phyloP scores from a whole-genome alignment of 495 filamentous ascomycete species.

The Penicillium tannophilum region DNA sequence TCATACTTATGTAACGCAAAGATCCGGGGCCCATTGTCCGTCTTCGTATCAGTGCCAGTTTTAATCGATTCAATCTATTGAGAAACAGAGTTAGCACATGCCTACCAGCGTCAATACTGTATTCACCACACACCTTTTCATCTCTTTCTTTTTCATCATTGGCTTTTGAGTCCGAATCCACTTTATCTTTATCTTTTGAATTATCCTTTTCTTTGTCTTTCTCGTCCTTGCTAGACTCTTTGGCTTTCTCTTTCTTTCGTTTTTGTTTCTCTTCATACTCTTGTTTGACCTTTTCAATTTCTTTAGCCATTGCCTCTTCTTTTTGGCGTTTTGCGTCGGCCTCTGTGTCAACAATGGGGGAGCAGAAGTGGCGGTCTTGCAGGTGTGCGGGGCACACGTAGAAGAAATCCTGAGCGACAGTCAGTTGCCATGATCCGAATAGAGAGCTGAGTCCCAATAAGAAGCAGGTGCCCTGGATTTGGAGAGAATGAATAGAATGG shows the following conservation, averaged over 20 bases:
- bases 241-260: constrained; percentile 37
- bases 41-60: constrained; percentile 33
- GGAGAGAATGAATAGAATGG: no score
- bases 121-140: constrained; percentile 44
- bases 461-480: not conserved
- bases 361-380: constrained; percentile 80
- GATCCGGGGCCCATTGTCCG: constrained; percentile 64
- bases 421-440: constrained; percentile 1
- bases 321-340: constrained; percentile 67
- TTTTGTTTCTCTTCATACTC: constrained; percentile 48
- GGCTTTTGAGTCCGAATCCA: constrained; percentile 15
- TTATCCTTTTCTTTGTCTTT: constrained; percentile 51
- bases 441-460: not conserved
- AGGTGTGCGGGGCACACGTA: constrained; percentile 85
- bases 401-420: constrained; percentile 78
- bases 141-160: constrained; percentile 59
- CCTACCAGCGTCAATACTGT: not conserved
- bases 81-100: not conserved
- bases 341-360: constrained; percentile 75
- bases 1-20: constrained; percentile 84
- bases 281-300: constrained; percentile 73
- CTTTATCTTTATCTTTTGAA: constrained; percentile 43
- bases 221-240: constrained; percentile 36
- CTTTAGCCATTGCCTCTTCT: constrained; percentile 67
- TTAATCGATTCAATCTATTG: constrained; percentile 42